Conservation (phyloP, 2,329 filamentous ascomycete species). For the Aspergillus neoniger region DNA sequence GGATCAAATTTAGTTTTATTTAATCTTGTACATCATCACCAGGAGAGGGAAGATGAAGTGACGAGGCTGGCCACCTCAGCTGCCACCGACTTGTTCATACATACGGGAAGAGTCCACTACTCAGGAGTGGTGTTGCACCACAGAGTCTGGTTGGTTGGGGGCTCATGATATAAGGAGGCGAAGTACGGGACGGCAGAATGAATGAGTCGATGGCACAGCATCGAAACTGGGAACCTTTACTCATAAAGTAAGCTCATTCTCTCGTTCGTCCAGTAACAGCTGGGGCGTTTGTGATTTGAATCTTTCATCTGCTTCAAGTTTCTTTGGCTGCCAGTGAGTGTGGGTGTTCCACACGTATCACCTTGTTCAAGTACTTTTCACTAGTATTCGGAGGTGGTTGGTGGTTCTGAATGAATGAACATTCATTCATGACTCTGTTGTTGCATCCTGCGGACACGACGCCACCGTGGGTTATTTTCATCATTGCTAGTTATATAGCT, state of each 20-base stretch:
- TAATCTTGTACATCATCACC: neutral
- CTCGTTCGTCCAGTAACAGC: neutral
- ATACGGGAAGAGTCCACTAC: neutral
- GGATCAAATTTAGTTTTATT: neutral
- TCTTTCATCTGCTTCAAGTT: too few species aligned
- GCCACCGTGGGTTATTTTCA: too few species aligned
- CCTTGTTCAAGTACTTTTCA: neutral
- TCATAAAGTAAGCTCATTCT: neutral
- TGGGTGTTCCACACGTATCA: neutral
- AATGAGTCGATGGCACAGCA: neutral
- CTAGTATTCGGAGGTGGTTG: too few species aligned
- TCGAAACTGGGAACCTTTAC: neutral
- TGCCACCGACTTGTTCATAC: neutral
- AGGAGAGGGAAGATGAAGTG: neutral
- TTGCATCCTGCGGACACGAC: too few species aligned
- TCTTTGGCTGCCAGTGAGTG: too few species aligned
- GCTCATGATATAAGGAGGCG: constrained; percentile 24
- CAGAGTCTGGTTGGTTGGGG: constrained; percentile 17
- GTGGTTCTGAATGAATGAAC: too few species aligned
- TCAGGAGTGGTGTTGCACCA: neutral
- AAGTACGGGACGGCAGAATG: constrained; percentile 12
- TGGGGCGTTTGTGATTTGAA: too few species aligned
- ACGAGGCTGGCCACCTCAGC: constrained; percentile 12
- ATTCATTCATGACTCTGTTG: too few species aligned
- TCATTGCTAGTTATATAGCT: too few species aligned